These are phyloP conservation scores for Fusarium albosuccineum DNA, from an alignment of 2,329 filamentous ascomycete species.

Conservation along the genomic window DNA sequence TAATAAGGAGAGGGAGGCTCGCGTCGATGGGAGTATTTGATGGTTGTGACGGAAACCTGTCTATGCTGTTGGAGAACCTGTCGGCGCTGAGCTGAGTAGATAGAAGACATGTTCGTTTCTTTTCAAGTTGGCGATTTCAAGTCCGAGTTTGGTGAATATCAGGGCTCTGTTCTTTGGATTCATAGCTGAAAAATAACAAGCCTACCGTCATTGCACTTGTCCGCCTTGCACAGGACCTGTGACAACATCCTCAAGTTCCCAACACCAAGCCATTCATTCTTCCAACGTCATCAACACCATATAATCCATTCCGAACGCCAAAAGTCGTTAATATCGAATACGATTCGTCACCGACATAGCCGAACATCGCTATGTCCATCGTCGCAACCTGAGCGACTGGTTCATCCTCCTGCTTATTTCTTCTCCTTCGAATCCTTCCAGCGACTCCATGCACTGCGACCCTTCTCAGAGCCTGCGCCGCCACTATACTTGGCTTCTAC, in stretches of 20 bases:
- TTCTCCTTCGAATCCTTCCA: slow-evolving; percentile 50
- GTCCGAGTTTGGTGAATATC: slow-evolving; percentile 17
- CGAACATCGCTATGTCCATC: background rate
- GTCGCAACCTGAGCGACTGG: background rate
- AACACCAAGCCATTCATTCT: background rate
- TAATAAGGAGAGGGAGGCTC: slow-evolving; percentile 39
- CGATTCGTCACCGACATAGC: background rate
- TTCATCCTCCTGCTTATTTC: background rate
- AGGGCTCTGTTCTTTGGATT: slow-evolving; percentile 15
- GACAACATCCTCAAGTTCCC: background rate
- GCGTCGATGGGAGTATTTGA: slow-evolving; percentile 5
- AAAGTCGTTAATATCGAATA: background rate
- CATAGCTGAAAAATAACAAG: slow-evolving; percentile 12
- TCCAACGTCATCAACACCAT: background rate
- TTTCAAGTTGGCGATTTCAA: background rate
- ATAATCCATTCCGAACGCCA: slow-evolving; percentile 9
- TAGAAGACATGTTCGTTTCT: slow-evolving; percentile 25
- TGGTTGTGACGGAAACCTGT: slow-evolving; percentile 23
- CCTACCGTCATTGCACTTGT: background rate
- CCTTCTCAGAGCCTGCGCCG: slow-evolving; percentile 68
- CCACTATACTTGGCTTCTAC: slow-evolving; percentile 75
- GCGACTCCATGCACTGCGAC: slow-evolving; percentile 52
- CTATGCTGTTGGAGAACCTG: slow-evolving; percentile 29
- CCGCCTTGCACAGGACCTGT: background rate
- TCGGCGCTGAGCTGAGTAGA: slow-evolving; percentile 8